Conservation (phyloP, 1,139 yeast genomes). For the Kodamaea arcana region DNA sequence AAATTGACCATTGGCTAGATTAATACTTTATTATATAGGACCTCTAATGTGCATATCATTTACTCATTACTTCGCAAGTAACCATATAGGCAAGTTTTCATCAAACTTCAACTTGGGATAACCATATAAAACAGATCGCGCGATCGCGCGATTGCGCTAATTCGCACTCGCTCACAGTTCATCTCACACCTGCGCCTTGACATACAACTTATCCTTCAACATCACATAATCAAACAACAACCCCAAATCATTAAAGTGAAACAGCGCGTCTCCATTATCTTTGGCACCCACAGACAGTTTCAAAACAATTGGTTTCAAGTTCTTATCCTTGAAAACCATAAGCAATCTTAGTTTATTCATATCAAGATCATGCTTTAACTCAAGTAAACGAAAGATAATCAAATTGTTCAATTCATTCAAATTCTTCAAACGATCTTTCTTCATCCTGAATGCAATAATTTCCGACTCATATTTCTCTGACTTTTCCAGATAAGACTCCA, state of each 20-base stretch:
- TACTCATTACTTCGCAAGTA: no score
- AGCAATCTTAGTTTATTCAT: constrained; percentile 17
- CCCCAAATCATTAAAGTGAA: constrained; percentile 12
- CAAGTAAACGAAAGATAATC: constrained; percentile 19
- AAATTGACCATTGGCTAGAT: neutral
- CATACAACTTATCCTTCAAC: constrained; percentile 24
- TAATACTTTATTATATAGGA: no score
- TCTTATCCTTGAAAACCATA: constrained; percentile 22
- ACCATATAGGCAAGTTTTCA: no score
- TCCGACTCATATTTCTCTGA: constrained; percentile 9
- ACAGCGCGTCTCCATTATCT: constrained; percentile 1
- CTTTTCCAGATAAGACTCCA: constrained; percentile 7
- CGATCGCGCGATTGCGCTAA: no score
- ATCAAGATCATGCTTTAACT: constrained; percentile 14
- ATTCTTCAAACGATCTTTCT: constrained; percentile 23
- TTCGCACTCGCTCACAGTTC: neutral
- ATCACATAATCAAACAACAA: constrained; percentile 26
- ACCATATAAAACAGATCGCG: no score
- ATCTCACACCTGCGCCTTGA: constrained; percentile 15
- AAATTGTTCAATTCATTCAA: constrained; percentile 25
- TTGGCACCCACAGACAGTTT: constrained; percentile 12
- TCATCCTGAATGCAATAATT: constrained; percentile 19
- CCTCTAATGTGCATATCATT: no score
- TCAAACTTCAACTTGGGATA: no score
- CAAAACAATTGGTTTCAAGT: constrained; percentile 24